Base-by-base conservation (phyloP, 768 basidiomycete species). In the Mycena rosella region DNA sequence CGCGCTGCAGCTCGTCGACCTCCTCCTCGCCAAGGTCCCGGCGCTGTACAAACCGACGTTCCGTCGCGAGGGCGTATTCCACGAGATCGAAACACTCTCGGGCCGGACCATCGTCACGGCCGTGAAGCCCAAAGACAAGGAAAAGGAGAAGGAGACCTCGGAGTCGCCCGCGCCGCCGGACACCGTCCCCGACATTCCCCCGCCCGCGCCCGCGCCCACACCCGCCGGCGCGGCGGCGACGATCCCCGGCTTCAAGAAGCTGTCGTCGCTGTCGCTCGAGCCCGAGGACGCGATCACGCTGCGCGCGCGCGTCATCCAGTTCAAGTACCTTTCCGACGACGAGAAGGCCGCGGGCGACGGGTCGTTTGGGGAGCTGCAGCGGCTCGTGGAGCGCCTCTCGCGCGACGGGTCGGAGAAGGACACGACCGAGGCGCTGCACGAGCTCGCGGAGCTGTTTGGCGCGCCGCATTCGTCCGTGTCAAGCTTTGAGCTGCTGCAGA, bases 401-500 rank as follows among this genome's bases (percentile, higher is more conserved):
- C 75, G 81, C 20, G 80, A 86, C 56, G 82, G 88, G 0, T 82
- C 86, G 15, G 95, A 96, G 76, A 85, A 88, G 56, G 88, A 88
- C 26, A 78, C 93, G 27, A 78, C 81, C 11, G 87, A 86, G 44
- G 87, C 88, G 3, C 79, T 98, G 34, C 85, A 85, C 67, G 90
- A 92, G 70, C 82, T 99, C n/a, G 94, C 94, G 2, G 86, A 87
- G 36, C 84, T 96, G 45, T 96, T 99, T 75, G 81, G 90, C 2
- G 89, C 89, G 15, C 87, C 91, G 29, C 87, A 88, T 75, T 87
- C 86, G 6, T 92, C 95, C 11, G 89, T 99, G 6, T 98, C 96
- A 2, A 98, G 96, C 78, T 99, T 99, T 71, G 98, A 99, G 80
- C 79, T 99, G 52, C 81, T 98, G 63, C 93, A 98, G 76, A 97